Conservation (phyloP, 352 stramenopile genomes). For the Pythium phragmiticola region DNA sequence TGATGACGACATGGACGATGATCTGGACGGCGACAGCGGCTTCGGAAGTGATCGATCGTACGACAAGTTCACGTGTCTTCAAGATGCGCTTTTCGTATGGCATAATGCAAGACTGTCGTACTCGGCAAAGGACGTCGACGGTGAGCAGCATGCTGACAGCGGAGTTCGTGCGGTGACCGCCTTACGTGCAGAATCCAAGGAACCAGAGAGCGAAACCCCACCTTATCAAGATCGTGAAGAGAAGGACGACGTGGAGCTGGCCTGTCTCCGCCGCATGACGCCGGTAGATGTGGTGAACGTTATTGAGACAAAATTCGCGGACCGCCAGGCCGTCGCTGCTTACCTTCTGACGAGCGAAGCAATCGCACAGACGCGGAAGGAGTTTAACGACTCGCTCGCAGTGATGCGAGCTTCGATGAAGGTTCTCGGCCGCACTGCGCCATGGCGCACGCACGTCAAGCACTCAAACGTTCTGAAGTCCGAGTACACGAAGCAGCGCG, state of each 20-base stretch:
- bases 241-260: constrained; percentile 8
- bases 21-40: constrained; percentile 13
- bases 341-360: constrained; percentile 32
- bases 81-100: constrained; percentile 75
- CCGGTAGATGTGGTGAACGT: constrained; percentile 44
- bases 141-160: background rate
- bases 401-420: constrained; percentile 56
- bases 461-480: constrained; percentile 62
- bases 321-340: constrained; percentile 29
- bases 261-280: constrained; percentile 43
- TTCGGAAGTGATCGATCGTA: constrained; percentile 52
- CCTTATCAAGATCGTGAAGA: background rate
- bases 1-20: constrained; percentile 42
- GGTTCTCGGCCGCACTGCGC: constrained; percentile 50
- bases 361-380: constrained; percentile 29
- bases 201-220: constrained; percentile 7
- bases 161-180: too few relatives aligned
- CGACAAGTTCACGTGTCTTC: constrained; percentile 81
- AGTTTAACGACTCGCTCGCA: constrained; percentile 50
- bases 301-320: constrained; percentile 37
- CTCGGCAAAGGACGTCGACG: constrained; percentile 42
- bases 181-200: background rate
- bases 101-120: constrained; percentile 62
- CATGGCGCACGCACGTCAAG: constrained; percentile 62
- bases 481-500: constrained; percentile 49